Conservation (phyloP, 2,329 filamentous ascomycete species). For the Trichoderma sp. region DNA sequence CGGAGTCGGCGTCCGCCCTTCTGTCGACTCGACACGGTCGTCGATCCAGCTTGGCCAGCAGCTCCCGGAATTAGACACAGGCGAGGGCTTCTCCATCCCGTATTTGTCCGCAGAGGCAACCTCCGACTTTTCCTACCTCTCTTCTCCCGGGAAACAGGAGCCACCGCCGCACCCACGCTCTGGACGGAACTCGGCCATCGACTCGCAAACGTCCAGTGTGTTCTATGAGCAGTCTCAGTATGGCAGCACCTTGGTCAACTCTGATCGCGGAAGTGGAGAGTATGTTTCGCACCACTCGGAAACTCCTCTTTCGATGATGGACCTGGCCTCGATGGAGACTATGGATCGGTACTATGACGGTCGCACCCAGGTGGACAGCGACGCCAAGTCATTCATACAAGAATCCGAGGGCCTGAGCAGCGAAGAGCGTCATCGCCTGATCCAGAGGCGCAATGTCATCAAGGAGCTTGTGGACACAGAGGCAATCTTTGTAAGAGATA, state of each 20-base stretch:
- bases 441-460: slow-evolving; percentile 79
- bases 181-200: slow-evolving; percentile 40
- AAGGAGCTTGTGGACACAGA: slow-evolving; percentile 94
- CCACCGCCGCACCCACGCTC: slow-evolving; percentile 53
- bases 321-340: slow-evolving; percentile 50
- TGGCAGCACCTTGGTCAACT: slow-evolving; percentile 48
- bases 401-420: slow-evolving; percentile 49
- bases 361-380: slow-evolving; percentile 44
- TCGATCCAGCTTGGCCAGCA: slow-evolving; percentile 39
- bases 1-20: slow-evolving; percentile 33
- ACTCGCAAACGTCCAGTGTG: slow-evolving; percentile 48
- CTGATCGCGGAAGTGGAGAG: slow-evolving; percentile 51
- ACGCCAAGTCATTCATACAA: slow-evolving; percentile 39
- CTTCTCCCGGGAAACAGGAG: slow-evolving; percentile 50
- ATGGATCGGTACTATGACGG: slow-evolving; percentile 46
- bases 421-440: slow-evolving; percentile 70
- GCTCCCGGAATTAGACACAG: slow-evolving; percentile 55
- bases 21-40: slow-evolving; percentile 36
- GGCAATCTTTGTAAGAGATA: slow-evolving; percentile 85
- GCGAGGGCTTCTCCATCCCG: slow-evolving; percentile 53
- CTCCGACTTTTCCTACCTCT: slow-evolving; percentile 39
- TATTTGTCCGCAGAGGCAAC: slow-evolving; percentile 45
- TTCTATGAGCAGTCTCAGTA: slow-evolving; percentile 45
- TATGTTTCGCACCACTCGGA: slow-evolving; percentile 47
- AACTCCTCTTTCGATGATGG: slow-evolving; percentile 50